phyloP scores from a whole-genome alignment of 768 basidiomycete genomes.

The Hygrophorus pudorinus region DNA sequence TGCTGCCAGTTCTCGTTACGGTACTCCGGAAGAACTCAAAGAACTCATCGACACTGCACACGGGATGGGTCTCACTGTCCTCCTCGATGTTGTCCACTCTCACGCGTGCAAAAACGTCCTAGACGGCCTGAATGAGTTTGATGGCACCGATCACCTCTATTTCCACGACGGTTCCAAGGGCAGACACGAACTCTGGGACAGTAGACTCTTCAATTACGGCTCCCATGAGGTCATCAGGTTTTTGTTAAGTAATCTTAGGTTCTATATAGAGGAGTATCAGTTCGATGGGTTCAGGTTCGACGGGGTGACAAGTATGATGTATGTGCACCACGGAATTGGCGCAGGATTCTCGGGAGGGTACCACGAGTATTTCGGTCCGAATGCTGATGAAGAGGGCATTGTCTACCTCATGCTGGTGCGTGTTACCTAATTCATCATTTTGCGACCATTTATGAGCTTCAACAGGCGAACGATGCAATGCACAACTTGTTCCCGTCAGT shows the following conservation, averaged over 20 bases:
- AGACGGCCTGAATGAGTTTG: conserved; percentile 92
- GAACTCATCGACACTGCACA: conserved; percentile 95
- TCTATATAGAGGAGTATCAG: conserved; percentile 89
- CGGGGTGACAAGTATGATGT: conserved; percentile 99
- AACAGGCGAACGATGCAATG: conserved; percentile 84
- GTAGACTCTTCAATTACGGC: conserved; percentile 93
- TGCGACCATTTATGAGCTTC: conserved; percentile 4
- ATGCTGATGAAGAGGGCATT: conserved; percentile 80
- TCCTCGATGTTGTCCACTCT: conserved; percentile 95
- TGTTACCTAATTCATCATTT: conserved; percentile 8
- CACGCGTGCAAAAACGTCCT: conserved; percentile 97
- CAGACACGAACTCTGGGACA: conserved; percentile 95
- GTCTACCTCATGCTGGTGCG: conserved; percentile 95
- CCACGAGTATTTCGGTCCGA: conserved; percentile 91
- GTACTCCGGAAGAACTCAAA: conserved; percentile 90
- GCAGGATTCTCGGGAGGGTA: conserved; percentile 97
- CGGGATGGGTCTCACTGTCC: conserved; percentile 82
- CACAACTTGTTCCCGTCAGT: conserved; percentile 70
- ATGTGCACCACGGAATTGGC: conserved; percentile 94
- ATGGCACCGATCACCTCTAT: conserved; percentile 95
- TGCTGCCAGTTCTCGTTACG: conserved; percentile 92
- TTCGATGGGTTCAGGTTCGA: conserved; percentile 99
- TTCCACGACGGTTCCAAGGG: conserved; percentile 93
- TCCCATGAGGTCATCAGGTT: conserved; percentile 92
- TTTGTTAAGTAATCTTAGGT: conserved; percentile 89